Percentiles rank a stretch among this genome's conserved stretches.
phyloP scores from a whole-genome alignment of 1,139 yeast genomes.

The Yamadazyma triangularis region DNA sequence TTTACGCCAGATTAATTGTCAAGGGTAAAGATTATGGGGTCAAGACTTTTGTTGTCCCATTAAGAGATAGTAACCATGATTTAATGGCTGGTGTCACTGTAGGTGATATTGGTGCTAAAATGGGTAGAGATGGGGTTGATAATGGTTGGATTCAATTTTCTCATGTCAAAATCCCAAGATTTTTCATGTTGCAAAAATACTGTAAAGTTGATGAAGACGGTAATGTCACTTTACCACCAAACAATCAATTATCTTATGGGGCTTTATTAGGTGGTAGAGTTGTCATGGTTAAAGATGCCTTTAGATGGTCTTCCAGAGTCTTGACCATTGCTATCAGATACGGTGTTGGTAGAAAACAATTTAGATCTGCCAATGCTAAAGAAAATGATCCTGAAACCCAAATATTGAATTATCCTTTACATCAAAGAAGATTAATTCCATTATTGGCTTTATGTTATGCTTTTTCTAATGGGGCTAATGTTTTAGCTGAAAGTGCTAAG shows the following conservation, averaged over 20 bases:
- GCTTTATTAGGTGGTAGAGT: constrained; percentile 89
- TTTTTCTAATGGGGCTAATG: constrained; percentile 67
- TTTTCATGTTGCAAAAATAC: constrained; percentile 77
- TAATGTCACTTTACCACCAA: constrained; percentile 66
- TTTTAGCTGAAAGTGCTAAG: constrained; percentile 49
- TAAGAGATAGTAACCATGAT: constrained; percentile 69
- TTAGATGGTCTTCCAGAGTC: constrained; percentile 74
- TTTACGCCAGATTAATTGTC: constrained; percentile 78
- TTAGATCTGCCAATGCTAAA: constrained; percentile 29
- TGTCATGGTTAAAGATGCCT: constrained; percentile 82
- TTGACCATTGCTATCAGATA: constrained; percentile 82
- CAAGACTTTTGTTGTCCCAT: constrained; percentile 84
- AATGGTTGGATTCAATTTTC: constrained; percentile 94
- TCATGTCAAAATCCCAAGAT: constrained; percentile 77
- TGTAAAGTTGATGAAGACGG: constrained; percentile 70
- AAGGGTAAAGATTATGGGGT: constrained; percentile 86
- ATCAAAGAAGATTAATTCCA: constrained; percentile 82
- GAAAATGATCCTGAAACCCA: constrained; percentile 47
- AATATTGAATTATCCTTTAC: constrained; percentile 77
- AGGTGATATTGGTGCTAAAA: constrained; percentile 91
- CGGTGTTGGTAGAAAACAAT: constrained; percentile 87
- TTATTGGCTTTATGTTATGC: constrained; percentile 75
- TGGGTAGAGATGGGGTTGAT: constrained; percentile 88
- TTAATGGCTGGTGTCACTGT: constrained; percentile 74
- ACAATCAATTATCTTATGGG: constrained; percentile 83